A percentile compares a stretch with the other conserved stretches of the same genome.
Evolutionary conservation across 2,329 filamentous ascomycete species (phyloP).

Genomic region (Aureobasidium namibiae): DNA sequence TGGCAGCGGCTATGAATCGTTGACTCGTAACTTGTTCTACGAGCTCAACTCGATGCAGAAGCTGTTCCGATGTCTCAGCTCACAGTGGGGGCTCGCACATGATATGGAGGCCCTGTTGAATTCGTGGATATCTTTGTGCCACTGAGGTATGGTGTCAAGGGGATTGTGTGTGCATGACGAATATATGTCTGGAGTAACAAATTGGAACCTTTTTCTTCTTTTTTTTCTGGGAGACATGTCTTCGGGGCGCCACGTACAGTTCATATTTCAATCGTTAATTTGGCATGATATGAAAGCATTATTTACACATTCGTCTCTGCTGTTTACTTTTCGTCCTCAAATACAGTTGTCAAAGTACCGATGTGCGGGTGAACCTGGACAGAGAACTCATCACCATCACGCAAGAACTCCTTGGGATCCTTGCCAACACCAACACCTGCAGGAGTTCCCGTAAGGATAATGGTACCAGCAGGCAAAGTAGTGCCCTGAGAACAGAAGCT

Average conservation of each 20-base stretch:
- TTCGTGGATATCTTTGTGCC: slow-evolving; percentile 37
- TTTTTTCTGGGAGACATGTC: too few relatives aligned
- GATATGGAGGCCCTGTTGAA: slow-evolving; percentile 39
- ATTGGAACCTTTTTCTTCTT: too few relatives aligned
- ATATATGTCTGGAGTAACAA: neutral
- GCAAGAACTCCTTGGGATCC: slow-evolving; percentile 36
- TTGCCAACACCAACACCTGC: slow-evolving; percentile 34
- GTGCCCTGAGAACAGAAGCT: slow-evolving; percentile 34
- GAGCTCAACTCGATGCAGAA: slow-evolving; percentile 41
- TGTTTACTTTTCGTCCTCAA: slow-evolving; percentile 23
- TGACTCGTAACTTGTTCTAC: slow-evolving; percentile 36
- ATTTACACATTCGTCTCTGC: neutral
- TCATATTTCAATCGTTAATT: neutral
- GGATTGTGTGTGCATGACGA: neutral
- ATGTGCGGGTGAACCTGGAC: slow-evolving; percentile 43
- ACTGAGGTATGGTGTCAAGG: slow-evolving; percentile 19
- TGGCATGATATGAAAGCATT: neutral
- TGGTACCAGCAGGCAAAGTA: slow-evolving; percentile 34
- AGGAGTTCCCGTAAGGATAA: slow-evolving; percentile 38
- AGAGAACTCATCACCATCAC: slow-evolving; percentile 39
- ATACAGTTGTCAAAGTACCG: slow-evolving; percentile 40
- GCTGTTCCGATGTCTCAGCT: slow-evolving; percentile 35
- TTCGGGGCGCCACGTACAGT: neutral
- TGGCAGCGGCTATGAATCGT: slow-evolving; percentile 18
- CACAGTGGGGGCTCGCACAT: slow-evolving; percentile 39